Percentiles rank a stretch among this genome's conserved stretches.
phyloP scores from a whole-genome alignment of 305 asterid genomes.

The Rubia tinctorum region DNA sequence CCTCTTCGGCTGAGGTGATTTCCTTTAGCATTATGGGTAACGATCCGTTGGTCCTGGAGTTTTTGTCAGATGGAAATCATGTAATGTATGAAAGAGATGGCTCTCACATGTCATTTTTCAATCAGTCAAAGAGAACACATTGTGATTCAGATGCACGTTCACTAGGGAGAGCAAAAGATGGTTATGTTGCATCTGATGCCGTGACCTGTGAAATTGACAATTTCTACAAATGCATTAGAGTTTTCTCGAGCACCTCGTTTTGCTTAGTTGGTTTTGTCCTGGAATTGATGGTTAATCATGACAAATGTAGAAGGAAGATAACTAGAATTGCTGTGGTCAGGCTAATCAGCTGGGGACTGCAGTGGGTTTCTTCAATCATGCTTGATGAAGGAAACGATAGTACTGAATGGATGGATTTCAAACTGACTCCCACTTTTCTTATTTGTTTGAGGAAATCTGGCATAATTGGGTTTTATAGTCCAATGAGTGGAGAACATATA shows the following conservation, averaged over 20 bases:
- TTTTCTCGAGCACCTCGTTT: conserved; percentile 69
- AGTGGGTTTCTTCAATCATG: conserved; percentile 73
- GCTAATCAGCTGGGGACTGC: conserved; percentile 68
- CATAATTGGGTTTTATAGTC: conserved; percentile 52
- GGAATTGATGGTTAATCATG: conserved; percentile 26
- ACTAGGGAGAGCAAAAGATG: conserved; percentile 17
- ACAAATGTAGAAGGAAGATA: conserved; percentile 35
- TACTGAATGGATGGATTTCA: conserved; percentile 76
- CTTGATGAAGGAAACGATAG: conserved; percentile 49
- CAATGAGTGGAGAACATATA: conserved; percentile 58
- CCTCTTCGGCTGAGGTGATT: conserved; percentile 44
- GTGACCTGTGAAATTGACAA: conserved; percentile 27
- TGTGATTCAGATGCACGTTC: conserved; percentile 27
- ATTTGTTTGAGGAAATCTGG: conserved; percentile 77
- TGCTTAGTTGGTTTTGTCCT: conserved; percentile 76
- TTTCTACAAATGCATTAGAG: conserved; percentile 60
- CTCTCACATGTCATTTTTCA: conserved; percentile 28
- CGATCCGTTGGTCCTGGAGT: conserved; percentile 50
- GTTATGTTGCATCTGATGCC: conserved; percentile 25
- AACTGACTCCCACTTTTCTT: conserved; percentile 67
- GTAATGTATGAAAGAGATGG: conserved; percentile 33
- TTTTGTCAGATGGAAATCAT: conserved; percentile 40
- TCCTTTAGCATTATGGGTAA: conserved; percentile 70
- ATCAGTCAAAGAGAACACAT: conserved; percentile 22
- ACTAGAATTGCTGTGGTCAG: conserved; percentile 58